Base-by-base conservation (phyloP, 1,284 basidiomycete genomes). In the Paramarasmius palmivorus region DNA sequence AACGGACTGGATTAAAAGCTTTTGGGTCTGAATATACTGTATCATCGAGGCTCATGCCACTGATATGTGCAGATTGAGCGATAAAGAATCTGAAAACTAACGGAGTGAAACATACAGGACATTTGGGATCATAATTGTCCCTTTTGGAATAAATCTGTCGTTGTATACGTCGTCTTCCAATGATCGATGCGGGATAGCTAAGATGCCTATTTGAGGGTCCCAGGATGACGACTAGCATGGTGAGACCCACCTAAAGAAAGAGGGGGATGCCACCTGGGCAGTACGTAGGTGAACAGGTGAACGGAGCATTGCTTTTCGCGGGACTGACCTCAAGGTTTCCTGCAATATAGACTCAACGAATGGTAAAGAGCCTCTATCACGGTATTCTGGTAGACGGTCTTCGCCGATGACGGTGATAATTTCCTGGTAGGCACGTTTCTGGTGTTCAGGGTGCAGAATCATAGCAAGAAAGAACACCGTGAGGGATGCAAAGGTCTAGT, bases 61-160 rank as follows among this genome's bases (percentile, higher is more conserved):
- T 41, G 23, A 10, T 25, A 23, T 41, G 22, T n/a, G n/a, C n/a
- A n/a, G 17, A 44, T 19, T 20, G n/a, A 32, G 29, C 10, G 14
- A n/a, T 9, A 12, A 20, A 0, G 20, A 1, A 10, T 37, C n/a
- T n/a, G n/a, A 19, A 23, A n/a, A 14, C 23, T 52, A 46, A 37
- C 49, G 17, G 44, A 17, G 19, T 42, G 2, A 32, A 23, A 51
- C 49, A 3, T 29, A 46, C 44, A n/a, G 22, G 4, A 46, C 14
- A n/a, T 46, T 46, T n/a, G 44, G 40, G 34, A 57, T 49, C 26
- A 63, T 55, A 10, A 60, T 52, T 8, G 57, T 35, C 38, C 54
- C 58, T 45, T 59, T 55, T 0, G 61, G 61, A 8, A 63, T 58
- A 20, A 19, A 44, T 38, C 58, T 59, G 19, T 58, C 59, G 10